Evolutionary conservation across 257 asterid genomes (phyloP).

Genomic region (Solanum acaule): DNA sequence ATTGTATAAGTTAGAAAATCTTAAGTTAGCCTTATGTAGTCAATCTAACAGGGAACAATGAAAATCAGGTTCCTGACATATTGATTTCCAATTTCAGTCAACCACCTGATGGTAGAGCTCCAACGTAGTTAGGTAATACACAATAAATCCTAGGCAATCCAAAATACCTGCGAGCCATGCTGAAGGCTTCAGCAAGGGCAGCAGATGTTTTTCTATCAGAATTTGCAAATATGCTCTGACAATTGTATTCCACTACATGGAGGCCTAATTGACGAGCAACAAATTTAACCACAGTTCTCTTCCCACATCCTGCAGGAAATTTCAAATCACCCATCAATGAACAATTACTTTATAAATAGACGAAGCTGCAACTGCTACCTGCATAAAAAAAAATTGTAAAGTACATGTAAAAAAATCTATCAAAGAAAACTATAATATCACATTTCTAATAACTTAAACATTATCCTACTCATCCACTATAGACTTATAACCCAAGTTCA

Average conservation of each 20-base stretch:
- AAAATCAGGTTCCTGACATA: background rate
- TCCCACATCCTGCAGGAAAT: slow-evolving; percentile 68
- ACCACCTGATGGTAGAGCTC: slow-evolving; percentile 2
- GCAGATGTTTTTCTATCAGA: slow-evolving; percentile 75
- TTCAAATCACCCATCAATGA: slow-evolving; percentile 10
- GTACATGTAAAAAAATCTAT: background rate
- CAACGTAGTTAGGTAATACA: background rate
- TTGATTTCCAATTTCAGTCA: background rate
- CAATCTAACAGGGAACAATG: background rate
- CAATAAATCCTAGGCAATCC: background rate
- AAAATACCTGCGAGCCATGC: slow-evolving; percentile 67
- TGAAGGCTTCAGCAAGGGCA: slow-evolving; percentile 84
- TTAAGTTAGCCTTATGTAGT: background rate
- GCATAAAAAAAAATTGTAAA: background rate
- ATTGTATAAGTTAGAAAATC: background rate
- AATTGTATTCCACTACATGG: slow-evolving; percentile 87
- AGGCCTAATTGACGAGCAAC: slow-evolving; percentile 83
- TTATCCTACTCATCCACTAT: background rate
- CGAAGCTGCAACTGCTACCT: background rate
- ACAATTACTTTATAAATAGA: background rate
- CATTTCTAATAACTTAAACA: background rate
- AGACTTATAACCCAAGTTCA: background rate
- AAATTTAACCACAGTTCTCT: slow-evolving; percentile 73
- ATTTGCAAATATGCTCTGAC: slow-evolving; percentile 68
- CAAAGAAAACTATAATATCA: background rate